Evolutionary conservation across 352 stramenopile species (phyloP), one percentile per base, ranked within the genome.

Genomic region (Peronospora destructor): DNA sequence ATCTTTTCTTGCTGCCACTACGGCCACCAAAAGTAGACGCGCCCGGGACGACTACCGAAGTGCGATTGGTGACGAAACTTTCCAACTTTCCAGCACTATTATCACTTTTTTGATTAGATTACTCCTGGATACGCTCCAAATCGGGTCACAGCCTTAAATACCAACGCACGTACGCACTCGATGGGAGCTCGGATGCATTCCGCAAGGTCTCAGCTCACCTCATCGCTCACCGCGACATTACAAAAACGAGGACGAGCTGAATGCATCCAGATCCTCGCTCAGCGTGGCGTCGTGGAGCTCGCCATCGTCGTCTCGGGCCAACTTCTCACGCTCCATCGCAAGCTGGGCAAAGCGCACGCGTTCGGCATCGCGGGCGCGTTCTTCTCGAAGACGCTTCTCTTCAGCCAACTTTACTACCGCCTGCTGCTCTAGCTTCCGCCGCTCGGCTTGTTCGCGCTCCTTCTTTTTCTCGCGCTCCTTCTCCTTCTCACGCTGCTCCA

Each of bases 201-300:
- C 45, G 29, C 17, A 35, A 14, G 17, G 34, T 47, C 19, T 64
- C 45, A 39, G 46, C 56, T 59, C 43, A 42, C 35, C 51, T 59
- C 50, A 44, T 59, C 45, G 9, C 37, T 53, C 45, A 38, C 21
- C 54, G 19, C 46, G 35, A 39, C 43, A 46, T 76, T 74, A 91
- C 71, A 91, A 79, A 79, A 91, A 94, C 38, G 80, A 89, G 44
- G 83, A 91, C 36, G 83, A 89, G 62, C 80, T 91, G 65, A 94
- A 94, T 40, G 74, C 73, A 66, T 88, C 78, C 53, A 94, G 53
- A 55, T 94, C 83, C 38, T 91, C 75, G 19, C 64, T 87, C 50
- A 89, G 53, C 17, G 70, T 85, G 50, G 77, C 65, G 26, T 92
- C 77, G 56, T 90, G 76, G 23, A 78, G 65, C 41, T 87, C 75